These are phyloP conservation scores for Neopestalotiopsis rosae DNA, from an alignment of 2,329 filamentous ascomycete genomes.

Conservation along the genomic window DNA sequence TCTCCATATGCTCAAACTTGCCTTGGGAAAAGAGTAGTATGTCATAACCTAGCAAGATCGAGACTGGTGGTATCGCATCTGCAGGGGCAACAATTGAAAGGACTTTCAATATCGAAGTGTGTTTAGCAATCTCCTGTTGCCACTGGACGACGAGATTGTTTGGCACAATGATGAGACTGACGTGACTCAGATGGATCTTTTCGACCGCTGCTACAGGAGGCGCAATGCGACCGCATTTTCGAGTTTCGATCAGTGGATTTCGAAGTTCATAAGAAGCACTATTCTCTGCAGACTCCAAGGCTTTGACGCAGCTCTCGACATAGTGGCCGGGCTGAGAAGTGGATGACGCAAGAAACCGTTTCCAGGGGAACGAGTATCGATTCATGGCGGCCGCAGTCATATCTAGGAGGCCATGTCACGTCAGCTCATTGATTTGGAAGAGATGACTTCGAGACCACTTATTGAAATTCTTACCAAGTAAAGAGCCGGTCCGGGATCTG, in stretches of 20 bases:
- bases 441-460: no score
- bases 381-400: conserved; percentile 78
- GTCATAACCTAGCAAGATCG: conserved; percentile 70
- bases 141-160: conserved; percentile 86
- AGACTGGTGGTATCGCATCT: conserved; percentile 59
- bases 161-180: conserved; percentile 81
- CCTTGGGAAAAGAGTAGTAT: conserved; percentile 78
- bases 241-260: conserved; percentile 41
- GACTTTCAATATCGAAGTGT: conserved; percentile 70
- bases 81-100: conserved; percentile 63
- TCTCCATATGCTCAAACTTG: conserved; percentile 69
- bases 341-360: conserved; percentile 63
- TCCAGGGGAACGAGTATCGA: conserved; percentile 74
- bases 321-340: conserved; percentile 35
- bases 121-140: conserved; percentile 79
- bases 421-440: no score
- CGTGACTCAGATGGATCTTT: conserved; percentile 67
- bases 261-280: conserved; percentile 62
- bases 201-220: conserved; percentile 39
- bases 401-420: conserved; percentile 36
- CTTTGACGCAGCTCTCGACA: conserved; percentile 53
- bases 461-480: conserved; percentile 48
- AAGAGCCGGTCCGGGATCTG: conserved; percentile 56
- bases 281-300: conserved; percentile 56
- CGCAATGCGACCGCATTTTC: conserved; percentile 43